phyloP scores from a whole-genome alignment of 73 alveolate genomes.

The Paraurostyla sp. region DNA sequence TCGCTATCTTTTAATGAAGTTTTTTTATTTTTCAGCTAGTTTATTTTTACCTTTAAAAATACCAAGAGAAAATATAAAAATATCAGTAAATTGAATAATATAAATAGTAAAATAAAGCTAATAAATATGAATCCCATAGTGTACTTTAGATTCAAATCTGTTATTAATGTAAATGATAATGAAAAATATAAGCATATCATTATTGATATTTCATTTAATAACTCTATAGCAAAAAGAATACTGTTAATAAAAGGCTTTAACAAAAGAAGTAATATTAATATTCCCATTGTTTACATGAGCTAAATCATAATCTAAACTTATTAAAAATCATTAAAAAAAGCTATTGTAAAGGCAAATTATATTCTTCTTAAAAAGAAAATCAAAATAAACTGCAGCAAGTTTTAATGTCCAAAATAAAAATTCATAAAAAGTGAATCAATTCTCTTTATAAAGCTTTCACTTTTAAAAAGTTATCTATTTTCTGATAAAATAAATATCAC shows the following conservation, averaged over 20 bases:
- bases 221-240: not conserved
- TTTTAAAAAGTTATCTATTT: too few species aligned
- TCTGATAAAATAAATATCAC: too few species aligned
- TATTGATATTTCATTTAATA: not conserved
- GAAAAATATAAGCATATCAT: not conserved
- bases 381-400: not conserved
- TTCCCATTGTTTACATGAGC: not conserved
- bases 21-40: too few species aligned
- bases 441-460: not conserved
- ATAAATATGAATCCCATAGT: not conserved
- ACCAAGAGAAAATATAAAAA: too few species aligned
- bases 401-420: not conserved
- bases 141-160: not conserved
- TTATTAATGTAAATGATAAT: not conserved
- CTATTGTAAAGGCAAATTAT: not conserved
- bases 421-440: not conserved
- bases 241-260: not conserved
- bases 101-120: not conserved
- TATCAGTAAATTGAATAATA: not conserved
- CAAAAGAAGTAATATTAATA: not conserved
- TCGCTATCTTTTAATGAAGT: too few species aligned
- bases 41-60: too few species aligned
- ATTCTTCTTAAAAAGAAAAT: conserved; percentile 18
- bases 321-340: not conserved
- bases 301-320: not conserved